Evolutionary conservation across 75 land plant species (phyloP), one percentile per base, ranked within the genome.

Genomic region (Chamaecyparis obtusa): DNA sequence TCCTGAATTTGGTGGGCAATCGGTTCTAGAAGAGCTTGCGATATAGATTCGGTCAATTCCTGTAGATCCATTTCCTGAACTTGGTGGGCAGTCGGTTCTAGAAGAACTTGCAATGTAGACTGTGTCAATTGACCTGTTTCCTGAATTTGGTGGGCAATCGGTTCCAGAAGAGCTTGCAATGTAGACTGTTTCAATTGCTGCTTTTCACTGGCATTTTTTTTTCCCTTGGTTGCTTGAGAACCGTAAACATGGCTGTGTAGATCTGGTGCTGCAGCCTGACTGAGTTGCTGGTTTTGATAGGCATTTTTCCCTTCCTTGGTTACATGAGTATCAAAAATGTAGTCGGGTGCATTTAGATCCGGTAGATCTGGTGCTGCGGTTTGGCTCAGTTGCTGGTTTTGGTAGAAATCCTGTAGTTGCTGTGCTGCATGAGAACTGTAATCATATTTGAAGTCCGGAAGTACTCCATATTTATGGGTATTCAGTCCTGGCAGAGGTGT

Each of bases 201-300:
- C 2, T 13, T n/a, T 21, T 82, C 48, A 82, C 43, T 41, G 17
- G 83, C 51, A 76, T 32, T 36, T 17, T 35, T 15, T 4, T 35
- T 41, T 76, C 36, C 36, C 44, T 37, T 27, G 24, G 83, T 71
- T 32, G 86, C 88, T 48, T 86, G 90, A 11, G 94, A 84, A 35
- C 88, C 90, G 85, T 93, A 93, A 51, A 60, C 79, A 5, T 86
- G 85, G 79, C 24, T 60, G 30, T 0, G 76, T 87, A 30, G 90
- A 44, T 16, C 89, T 87, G 36, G 88, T 86, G 16, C 86, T 60
- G 67, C 67, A 64, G 19, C 80, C 86, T 39, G 84, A 67, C 37
- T 90, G 33, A 44, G 87, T 49, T 37, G 88, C 41, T 27, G 69
- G n/a, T 24, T 64, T 64, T 64, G 9, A 64, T 27, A 24, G 69